phyloP scores from a whole-genome alignment of 306 rosid genomes.

The Rosa lucieae region DNA sequence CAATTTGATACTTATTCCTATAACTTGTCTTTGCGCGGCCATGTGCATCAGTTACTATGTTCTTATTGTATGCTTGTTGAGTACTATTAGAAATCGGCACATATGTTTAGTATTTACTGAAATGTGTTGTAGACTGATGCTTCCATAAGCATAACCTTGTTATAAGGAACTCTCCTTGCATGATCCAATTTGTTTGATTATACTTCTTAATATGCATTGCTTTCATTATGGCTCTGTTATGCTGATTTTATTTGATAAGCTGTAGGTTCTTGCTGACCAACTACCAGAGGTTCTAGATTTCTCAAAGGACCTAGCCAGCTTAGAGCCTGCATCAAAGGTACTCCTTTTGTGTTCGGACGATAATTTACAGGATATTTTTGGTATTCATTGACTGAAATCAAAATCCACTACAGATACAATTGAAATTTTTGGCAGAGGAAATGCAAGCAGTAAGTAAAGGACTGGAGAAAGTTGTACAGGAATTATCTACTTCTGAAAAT shows the following conservation, averaged over 20 bases:
- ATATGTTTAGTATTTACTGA: neutral
- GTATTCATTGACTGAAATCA: constrained; percentile 21
- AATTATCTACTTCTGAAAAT: constrained; percentile 70
- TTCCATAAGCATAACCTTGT: neutral
- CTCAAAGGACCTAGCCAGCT: constrained; percentile 67
- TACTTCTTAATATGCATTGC: neutral
- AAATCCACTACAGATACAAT: constrained; percentile 57
- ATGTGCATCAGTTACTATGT: neutral
- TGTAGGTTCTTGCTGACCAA: constrained; percentile 71
- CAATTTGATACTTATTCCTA: constrained; percentile 7
- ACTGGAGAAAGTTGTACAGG: constrained; percentile 80
- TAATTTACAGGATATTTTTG: neutral
- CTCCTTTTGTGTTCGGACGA: constrained; percentile 21
- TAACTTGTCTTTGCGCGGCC: neutral
- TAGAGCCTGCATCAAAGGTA: constrained; percentile 91
- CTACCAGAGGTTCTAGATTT: constrained; percentile 87
- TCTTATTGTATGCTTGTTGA: neutral
- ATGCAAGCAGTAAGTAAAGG: constrained; percentile 96
- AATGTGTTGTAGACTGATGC: neutral
- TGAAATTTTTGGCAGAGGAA: constrained; percentile 88
- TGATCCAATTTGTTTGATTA: neutral
- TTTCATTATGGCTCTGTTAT: constrained; percentile 3
- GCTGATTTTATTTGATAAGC: constrained; percentile 20
- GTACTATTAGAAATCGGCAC: neutral
- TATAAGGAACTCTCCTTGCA: neutral